phyloP scores from a whole-genome alignment of 768 basidiomycete genomes.

The Suillus discolor region DNA sequence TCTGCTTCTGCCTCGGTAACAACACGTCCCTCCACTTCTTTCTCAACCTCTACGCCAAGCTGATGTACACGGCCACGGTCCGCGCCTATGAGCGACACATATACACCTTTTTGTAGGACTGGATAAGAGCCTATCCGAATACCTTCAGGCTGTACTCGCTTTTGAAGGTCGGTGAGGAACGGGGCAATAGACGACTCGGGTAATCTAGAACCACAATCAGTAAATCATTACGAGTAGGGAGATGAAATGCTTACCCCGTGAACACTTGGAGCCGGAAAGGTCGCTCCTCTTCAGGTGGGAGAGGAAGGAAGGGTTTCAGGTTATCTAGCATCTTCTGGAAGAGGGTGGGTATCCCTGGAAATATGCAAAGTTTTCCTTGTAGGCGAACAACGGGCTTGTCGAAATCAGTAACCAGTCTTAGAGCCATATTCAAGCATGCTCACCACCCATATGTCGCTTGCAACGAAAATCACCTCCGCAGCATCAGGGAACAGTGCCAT shows the following conservation, averaged over 20 bases:
- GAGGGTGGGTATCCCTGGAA: conserved; percentile 87
- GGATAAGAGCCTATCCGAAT: conserved; percentile 86
- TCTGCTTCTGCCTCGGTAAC: conserved; percentile 69
- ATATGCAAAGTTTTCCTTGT: conserved; percentile 83
- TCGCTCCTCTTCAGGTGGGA: conserved; percentile 74
- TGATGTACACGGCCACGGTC: conserved; percentile 49
- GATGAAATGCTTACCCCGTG: conserved; percentile 57
- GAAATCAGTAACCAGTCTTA: background rate
- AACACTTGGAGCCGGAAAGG: conserved; percentile 83
- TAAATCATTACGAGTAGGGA: background rate
- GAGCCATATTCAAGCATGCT: conserved; percentile 28
- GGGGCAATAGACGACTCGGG: conserved; percentile 89
- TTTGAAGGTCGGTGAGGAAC: conserved; percentile 77
- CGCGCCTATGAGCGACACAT: conserved; percentile 60
- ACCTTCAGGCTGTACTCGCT: conserved; percentile 69
- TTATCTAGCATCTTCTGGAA: conserved; percentile 82
- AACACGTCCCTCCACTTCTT: conserved; percentile 56
- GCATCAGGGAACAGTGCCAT: conserved; percentile 90
- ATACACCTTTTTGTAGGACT: conserved; percentile 58
- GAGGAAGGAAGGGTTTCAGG: conserved; percentile 71
- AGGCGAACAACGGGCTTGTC: conserved; percentile 82
- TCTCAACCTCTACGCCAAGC: conserved; percentile 65
- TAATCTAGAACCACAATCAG: conserved; percentile 13
- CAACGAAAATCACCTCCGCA: conserved; percentile 80
- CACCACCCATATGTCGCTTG: conserved; percentile 84